phyloP scores from a whole-genome alignment of 2,329 filamentous ascomycete species.

The Paecilomyces dactylethromorphus region DNA sequence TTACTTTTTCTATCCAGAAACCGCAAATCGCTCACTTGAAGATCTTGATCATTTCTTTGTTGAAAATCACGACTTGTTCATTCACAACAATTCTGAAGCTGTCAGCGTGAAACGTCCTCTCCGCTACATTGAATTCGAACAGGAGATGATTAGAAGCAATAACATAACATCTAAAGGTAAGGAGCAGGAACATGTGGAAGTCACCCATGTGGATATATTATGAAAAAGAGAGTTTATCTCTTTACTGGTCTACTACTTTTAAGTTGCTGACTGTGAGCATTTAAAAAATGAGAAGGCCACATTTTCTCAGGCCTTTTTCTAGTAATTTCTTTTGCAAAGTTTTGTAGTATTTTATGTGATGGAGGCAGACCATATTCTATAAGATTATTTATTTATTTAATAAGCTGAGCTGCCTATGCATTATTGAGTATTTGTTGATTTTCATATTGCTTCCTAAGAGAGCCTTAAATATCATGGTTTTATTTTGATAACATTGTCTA shows the following conservation, averaged over 20 bases:
- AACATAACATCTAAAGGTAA: no score
- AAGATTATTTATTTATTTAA: not conserved
- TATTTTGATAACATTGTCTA: not conserved
- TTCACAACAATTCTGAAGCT: no score
- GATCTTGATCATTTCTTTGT: no score
- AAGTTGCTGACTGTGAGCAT: no score
- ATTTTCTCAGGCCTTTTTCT: not conserved
- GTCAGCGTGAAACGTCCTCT: no score
- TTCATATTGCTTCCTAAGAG: not conserved
- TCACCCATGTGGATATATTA: no score
- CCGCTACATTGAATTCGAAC: no score
- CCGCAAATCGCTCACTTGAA: conserved; percentile 28
- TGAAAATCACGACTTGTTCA: no score
- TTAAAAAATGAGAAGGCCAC: not conserved
- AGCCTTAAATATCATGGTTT: not conserved
- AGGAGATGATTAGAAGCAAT: no score
- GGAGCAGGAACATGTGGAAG: no score
- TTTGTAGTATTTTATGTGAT: not conserved
- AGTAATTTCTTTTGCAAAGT: not conserved
- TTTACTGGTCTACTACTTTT: no score
- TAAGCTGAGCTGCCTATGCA: not conserved
- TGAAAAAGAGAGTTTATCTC: no score
- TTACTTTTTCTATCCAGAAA: conserved; percentile 22
- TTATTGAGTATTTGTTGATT: not conserved
- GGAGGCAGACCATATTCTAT: not conserved